Base-by-base conservation (phyloP, 805 yeast genomes). In the Millerago galiae region DNA sequence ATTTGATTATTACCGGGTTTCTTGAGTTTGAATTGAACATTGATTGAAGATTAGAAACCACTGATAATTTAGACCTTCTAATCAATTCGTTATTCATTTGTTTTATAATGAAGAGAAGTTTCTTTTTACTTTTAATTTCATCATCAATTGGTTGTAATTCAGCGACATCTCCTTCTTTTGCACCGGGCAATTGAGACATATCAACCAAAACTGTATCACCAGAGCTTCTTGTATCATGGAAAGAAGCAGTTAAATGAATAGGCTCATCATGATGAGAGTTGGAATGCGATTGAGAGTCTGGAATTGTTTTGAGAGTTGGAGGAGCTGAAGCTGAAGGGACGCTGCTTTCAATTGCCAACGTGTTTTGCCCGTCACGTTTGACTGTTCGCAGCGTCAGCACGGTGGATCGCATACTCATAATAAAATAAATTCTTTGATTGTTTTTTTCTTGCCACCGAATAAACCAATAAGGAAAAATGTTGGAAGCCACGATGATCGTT, bases 401-500 rank as follows among this genome's bases (percentile, higher is more conserved):
- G 21, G 52, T 52, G 11, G 60, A 52, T 18, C 54, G 53, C 61
- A 57, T 56, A 14, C 45, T 42, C 50, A 42, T 45, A 21, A 21
- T 21, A 21, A 21, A 21, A 21, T n/a, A n/a, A n/a, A n/a, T n/a
- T n/a, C n/a, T n/a, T n/a, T n/a, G n/a, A n/a, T n/a, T n/a, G 21
- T 8, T 15, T 16, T 31, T 21, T 11, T n/a, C 9, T 34, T 34
- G 26, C 27, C 18, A 34, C 18, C 36, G 13, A 34, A 34, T 15
- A 27, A 16, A 13, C 14, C n/a, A n/a, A n/a, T 24, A 6, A n/a
- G 5, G 10, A 29, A 48, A 58, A 42, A 89, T 89, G 97, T 75
- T 90, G 56, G 99, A 93, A 67, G 98, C 98, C 49, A 85, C 96
- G 13, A 90, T 93, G 84, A 77, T 93, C 49, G 87, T 89, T 58